Evolutionary conservation across 1,139 yeast species (phyloP), one percentile per base, ranked within the genome.

Genomic region (Taphrina communis): DNA sequence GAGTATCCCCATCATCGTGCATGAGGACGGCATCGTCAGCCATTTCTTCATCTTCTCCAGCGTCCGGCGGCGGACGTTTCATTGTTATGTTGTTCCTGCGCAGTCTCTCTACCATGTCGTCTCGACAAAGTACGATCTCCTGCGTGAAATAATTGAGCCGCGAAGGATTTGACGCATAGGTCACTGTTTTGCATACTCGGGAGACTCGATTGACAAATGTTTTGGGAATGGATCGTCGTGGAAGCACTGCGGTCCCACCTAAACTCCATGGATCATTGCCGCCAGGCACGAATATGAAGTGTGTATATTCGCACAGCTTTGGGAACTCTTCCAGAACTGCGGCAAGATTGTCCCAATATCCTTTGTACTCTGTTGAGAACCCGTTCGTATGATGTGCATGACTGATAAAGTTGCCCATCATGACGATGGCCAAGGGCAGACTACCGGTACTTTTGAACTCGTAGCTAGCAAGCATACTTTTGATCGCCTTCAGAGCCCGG

Each of bases 231-330:
- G 86, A 82, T 44, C 82, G 80, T 74, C 88, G 88, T 0, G 99
- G 99, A 41, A 83, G 76, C 55, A 88, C 81, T 31, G 86, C 81
- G 0, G 91, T 83, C 1, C 95, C 95, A 56, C 88, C 81, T 0
- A 90, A 84, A 60, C 87, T 87, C 98, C 98, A 94, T 0, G 97
- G 97, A 77, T 94, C 99, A 73, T 90, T 89, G 57, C 86, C 86
- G 0, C 99, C 98, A 0, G 98, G 97, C 0, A 93, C 81, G 71
- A 94, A 84, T 1, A 90, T 79, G 63, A 90, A 78, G 57, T 85
- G 84, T 8, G 85, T 81, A 41, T 79, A 77, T 12, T 79, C 75
- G 14, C 80, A 73, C 3, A 85, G 73, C 6, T 76, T 74, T 1
- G 88, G 87, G 73, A 79, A 86, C 52, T 81, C 79, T 21, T 84